Evolutionary conservation across 2,329 filamentous ascomycete species (phyloP), one percentile per base, ranked within the genome.

Genomic region (Ustulina deusta): DNA sequence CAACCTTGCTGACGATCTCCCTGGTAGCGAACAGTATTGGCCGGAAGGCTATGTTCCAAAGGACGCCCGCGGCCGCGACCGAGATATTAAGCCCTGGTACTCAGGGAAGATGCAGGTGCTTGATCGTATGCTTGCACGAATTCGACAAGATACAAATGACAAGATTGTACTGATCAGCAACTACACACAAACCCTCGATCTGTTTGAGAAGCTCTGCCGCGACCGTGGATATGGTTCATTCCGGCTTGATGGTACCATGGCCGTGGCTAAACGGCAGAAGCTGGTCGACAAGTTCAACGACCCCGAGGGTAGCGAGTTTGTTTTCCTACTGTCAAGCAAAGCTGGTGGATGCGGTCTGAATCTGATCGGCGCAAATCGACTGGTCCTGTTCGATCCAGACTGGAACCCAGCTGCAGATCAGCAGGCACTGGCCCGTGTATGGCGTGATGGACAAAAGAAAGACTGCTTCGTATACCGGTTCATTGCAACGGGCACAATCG

Each of bases 391-490:
- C 78, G 96, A 99, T 73, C 96, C 96, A 0, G 93, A 96, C 80
- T 99, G 96, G 96, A 99, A 99, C 75, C 96, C 96, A 0, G 96
- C 96, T 3, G 94, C 96, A 0, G 96, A 99, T 77, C 96, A 99
- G 79, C 96, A 99, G 82, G 96, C 96, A 3, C 87, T 99, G 34
- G 96, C 96, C 40, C 92, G 96, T 83, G 96, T 99, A 22, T 99
- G 96, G 96, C 93, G 96, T 85, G 96, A 99, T 75, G 96, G 96
- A 0, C 96, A 99, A 80, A 98, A 97, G 86, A 99, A 99, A 78
- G 96, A 99, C 77, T 99, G 96, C 77, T 99, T 99, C 75, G 96
- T 99, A 17, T 99, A 99, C 80, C 92, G 96, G n/a, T 99, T 99
- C 82, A 99, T 99, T 75, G 93, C 94, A 0, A 98, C 97, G 0